Evolutionary conservation across 441 rosid genomes (phyloP).

Genomic region (Populus hybrid): DNA sequence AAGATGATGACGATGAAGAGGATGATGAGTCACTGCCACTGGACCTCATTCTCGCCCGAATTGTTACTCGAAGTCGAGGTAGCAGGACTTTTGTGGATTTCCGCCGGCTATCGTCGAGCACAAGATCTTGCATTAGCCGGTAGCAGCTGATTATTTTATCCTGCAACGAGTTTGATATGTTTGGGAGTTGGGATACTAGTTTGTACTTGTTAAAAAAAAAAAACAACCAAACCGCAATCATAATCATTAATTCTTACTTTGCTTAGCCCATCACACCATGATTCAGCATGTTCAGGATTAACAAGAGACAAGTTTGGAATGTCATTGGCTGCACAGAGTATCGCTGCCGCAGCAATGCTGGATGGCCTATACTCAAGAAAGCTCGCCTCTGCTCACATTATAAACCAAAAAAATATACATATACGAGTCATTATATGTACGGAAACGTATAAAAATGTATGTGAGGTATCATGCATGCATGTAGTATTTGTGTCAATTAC

Average conservation of each 20-base stretch:
- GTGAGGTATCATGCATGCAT: background rate
- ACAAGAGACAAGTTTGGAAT: constrained; percentile 65
- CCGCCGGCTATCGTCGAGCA: constrained; percentile 38
- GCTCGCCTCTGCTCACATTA: constrained; percentile 60
- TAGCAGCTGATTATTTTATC: constrained; percentile 84
- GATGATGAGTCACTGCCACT: constrained; percentile 45
- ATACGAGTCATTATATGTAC: background rate
- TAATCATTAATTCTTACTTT: constrained; percentile 47
- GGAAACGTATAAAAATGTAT: background rate
- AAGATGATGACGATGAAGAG: constrained; percentile 42
- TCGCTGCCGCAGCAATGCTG: constrained; percentile 86
- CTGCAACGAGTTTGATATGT: constrained; percentile 40
- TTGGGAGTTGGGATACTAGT: constrained; percentile 13
- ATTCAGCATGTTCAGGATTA: constrained; percentile 67
- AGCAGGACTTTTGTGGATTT: constrained; percentile 44
- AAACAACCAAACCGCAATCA: constrained; percentile 1
- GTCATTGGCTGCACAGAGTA: constrained; percentile 73
- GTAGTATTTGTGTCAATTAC: constrained; percentile 30
- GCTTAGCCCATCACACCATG: constrained; percentile 91
- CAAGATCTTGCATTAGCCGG: constrained; percentile 66
- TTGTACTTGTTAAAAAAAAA: background rate
- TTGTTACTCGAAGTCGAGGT: constrained; percentile 61
- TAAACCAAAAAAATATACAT: background rate
- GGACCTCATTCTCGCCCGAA: constrained; percentile 53
- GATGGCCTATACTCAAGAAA: constrained; percentile 86